Base-by-base conservation (phyloP, 2,329 filamentous ascomycete species). In the Monilinia fructicola region DNA sequence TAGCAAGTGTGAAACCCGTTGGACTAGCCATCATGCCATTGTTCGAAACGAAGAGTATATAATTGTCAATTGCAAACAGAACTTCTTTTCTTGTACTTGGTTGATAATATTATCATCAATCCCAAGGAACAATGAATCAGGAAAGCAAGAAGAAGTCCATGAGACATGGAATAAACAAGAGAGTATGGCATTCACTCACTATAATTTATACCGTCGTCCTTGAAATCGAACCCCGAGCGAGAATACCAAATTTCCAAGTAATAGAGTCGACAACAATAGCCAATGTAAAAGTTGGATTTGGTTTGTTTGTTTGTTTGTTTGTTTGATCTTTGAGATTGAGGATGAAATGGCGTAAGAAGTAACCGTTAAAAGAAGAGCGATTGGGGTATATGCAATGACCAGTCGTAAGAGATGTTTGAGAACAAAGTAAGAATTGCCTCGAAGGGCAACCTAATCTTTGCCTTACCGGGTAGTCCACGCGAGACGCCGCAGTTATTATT, bases 1-100 rank as follows among this genome's bases (percentile, higher is more conserved):
- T 74, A 76, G 74, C 73, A 71, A 69, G 70, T 63, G 72, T 63
- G 61, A 70, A 54, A 60, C 62, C 66, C 65, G 70, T 71, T 56
- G 69, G 58, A 23, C 67, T 67, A 67, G 72, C 67, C 73, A 73
- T 60, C 58, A 50, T 75, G 35, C 42, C 26, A 6, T 54, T 35
- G 48, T 35, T 26, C 3, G 10, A 42, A 42, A 42, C 10, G 38
- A 12, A 60, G 44, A 31, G 16, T 35, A 38, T 28, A 50, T 44
- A 21, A 61, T 16, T 16, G 23, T 61, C 26, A 7, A 62, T 26
- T 6, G 40, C 44, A 60, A 48, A 60, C 21, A 42, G 58, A 38
- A 6, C 18, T 21, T 60, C 44, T 38, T 60, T 50, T 60, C n/a
- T 42, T 16, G 4, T 14, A 16, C 38, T 60, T 38, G 58, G 50